Percentiles rank a stretch among this genome's conserved stretches.
phyloP scores from a whole-genome alignment of 805 yeast genomes.

The Komagataella phaffii region DNA sequence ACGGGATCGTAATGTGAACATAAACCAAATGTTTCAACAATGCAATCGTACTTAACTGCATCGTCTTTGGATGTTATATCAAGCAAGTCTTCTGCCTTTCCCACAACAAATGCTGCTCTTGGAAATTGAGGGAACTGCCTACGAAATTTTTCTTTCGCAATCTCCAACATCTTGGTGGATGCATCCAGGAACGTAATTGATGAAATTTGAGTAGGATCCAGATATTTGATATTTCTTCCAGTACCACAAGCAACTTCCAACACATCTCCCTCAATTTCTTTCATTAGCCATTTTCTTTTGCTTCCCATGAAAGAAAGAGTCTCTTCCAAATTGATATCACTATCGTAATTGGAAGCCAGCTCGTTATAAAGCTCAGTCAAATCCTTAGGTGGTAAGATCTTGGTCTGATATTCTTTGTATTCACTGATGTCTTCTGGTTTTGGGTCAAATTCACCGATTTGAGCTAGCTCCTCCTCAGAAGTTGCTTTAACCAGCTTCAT shows the following conservation, averaged over 20 bases:
- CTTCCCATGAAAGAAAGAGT: slow-evolving; percentile 41
- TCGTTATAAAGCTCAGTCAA: slow-evolving; percentile 69
- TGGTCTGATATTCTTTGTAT: slow-evolving; percentile 15
- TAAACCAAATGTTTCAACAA: slow-evolving; percentile 86
- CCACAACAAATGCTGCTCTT: slow-evolving; percentile 79
- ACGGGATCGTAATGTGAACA: slow-evolving; percentile 96
- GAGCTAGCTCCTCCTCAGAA: slow-evolving; percentile 8
- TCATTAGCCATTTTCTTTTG: slow-evolving; percentile 71
- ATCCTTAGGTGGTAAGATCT: slow-evolving; percentile 61
- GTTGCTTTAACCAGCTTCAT: slow-evolving; percentile 3
- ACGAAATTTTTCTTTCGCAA: slow-evolving; percentile 62
- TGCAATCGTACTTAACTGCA: slow-evolving; percentile 68
- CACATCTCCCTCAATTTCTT: slow-evolving; percentile 73
- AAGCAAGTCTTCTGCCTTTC: slow-evolving; percentile 73
- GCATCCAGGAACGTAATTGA: slow-evolving; percentile 83
- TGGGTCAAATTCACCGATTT: slow-evolving; percentile 19
- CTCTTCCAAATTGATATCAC: slow-evolving; percentile 67
- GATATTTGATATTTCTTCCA: slow-evolving; percentile 77
- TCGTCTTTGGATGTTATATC: slow-evolving; percentile 21
- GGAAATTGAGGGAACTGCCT: slow-evolving; percentile 50
- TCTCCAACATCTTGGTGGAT: slow-evolving; percentile 73
- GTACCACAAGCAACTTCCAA: slow-evolving; percentile 94
- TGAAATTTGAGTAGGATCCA: slow-evolving; percentile 42
- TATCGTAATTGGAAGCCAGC: slow-evolving; percentile 72
- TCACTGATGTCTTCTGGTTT: slow-evolving; percentile 17